Conservation (phyloP, 306 rosid species). For the Arachis hypogaea region DNA sequence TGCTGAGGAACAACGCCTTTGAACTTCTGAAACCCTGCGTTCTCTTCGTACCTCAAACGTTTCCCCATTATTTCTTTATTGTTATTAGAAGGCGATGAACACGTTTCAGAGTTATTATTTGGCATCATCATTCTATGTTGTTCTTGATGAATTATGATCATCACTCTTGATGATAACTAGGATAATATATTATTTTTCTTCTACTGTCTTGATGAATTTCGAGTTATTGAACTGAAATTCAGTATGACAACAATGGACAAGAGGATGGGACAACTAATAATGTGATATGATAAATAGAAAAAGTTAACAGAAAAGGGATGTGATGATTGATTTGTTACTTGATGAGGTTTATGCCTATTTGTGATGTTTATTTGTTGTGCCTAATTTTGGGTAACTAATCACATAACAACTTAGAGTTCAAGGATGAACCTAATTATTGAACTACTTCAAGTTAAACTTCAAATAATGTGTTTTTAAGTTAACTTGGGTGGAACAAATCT, state of each 20-base stretch:
- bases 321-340: background rate
- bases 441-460: background rate
- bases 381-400: slow-evolving; percentile 37
- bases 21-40: slow-evolving; percentile 44
- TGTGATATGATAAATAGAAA: background rate
- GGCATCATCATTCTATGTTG: too few relatives aligned
- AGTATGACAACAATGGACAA: background rate
- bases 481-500: slow-evolving; percentile 32
- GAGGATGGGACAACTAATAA: background rate
- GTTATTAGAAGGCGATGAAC: too few relatives aligned
- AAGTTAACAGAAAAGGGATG: slow-evolving; percentile 7
- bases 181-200: too few relatives aligned
- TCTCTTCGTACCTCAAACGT: slow-evolving; percentile 35
- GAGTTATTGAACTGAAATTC: background rate
- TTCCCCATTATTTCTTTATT: background rate
- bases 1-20: slow-evolving; percentile 86
- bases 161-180: too few relatives aligned
- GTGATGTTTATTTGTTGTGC: background rate
- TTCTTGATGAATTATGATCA: too few relatives aligned
- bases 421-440: slow-evolving; percentile 24
- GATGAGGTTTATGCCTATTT: background rate
- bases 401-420: slow-evolving; percentile 37
- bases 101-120: too few relatives aligned
- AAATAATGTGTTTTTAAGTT: background rate
- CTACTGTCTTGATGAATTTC: too few relatives aligned